Base-by-base conservation (phyloP, 805 yeast genomes). In the Candida chilensis region DNA sequence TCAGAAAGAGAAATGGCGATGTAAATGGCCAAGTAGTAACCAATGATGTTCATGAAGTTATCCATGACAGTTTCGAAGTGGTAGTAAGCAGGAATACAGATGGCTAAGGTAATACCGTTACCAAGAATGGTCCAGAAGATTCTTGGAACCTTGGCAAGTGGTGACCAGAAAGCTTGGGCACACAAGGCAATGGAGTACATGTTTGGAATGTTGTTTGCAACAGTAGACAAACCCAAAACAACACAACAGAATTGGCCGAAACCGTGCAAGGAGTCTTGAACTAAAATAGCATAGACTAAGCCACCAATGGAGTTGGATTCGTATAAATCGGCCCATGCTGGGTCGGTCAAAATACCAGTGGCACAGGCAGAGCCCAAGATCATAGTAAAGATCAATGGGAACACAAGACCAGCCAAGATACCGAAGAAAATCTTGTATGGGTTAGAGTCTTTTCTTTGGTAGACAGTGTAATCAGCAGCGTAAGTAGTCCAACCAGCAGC, bases 401-500 rank as follows among this genome's bases (percentile, higher is more conserved):
- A 41, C 33, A 64, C 57, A 45, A 85, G 64, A 42, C 94, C 94
- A 27, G 56, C 38, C 36, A 72, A 52, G 33, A 87, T 74, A 39
- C 76, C 69, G 32, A 70, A 51, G 61, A 85, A 86, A 33, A 85
- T 64, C 48, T 64, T 77, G 48, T 41, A 39, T 27, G 73, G 60
- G 54, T 69, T 71, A 39, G 78, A 74, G 46, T 71, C 67, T 44
- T 70, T 63, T 41, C 81, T 84, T 71, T 82, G 85, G 62, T 85
- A 88, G 27, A 80, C 86, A 29, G 95, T 85, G 60, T 87, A 88
- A 60, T 87, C 96, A 31, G 94, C 75, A 17, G 96, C 92, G 44
- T 78, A 85, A 13, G 95, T 78, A 33, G 94, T 74, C 96, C 96
- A 87, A 38, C 96, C 96, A 32, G 95, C 73, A 30, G 95, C 94